phyloP scores from a whole-genome alignment of 169 alveolate genomes.

The Miamiensis avidus region DNA sequence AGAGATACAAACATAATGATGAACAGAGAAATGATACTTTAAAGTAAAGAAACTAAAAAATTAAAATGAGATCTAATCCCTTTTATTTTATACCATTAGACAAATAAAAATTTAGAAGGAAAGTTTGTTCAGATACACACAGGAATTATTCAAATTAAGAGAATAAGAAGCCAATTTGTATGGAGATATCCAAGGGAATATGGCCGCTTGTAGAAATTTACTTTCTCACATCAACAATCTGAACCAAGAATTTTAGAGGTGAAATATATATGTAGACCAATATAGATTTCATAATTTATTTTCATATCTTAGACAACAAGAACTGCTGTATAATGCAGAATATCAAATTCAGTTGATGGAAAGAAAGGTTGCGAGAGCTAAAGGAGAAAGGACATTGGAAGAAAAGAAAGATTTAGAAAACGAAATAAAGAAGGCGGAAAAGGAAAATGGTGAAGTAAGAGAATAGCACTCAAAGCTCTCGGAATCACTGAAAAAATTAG shows the following conservation, averaged over 20 bases:
- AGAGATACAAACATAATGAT: conserved; percentile 53
- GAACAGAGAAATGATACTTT: conserved; percentile 52
- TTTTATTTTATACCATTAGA: conserved; percentile 39
- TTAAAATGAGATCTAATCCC: conserved; percentile 34
- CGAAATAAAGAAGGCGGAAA: conserved; percentile 70
- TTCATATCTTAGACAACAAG: conserved; percentile 73
- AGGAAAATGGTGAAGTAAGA: conserved; percentile 75
- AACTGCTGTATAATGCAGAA: conserved; percentile 90
- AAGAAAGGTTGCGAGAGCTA: conserved; percentile 90
- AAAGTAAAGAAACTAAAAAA: conserved; percentile 36
- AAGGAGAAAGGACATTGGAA: conserved; percentile 90
- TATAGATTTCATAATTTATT: too few relatives aligned
- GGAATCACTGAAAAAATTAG: conserved; percentile 71
- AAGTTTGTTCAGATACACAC: conserved; percentile 78
- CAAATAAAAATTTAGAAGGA: conserved; percentile 83
- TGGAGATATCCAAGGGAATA: conserved; percentile 90
- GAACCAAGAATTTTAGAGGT: conserved; percentile 85
- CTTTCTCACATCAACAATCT: conserved; percentile 88
- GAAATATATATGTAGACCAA: neutral
- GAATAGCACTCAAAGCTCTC: conserved; percentile 64
- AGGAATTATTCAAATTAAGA: conserved; percentile 83
- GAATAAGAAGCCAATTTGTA: conserved; percentile 86
- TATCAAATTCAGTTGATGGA: conserved; percentile 92
- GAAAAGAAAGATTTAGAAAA: conserved; percentile 82
- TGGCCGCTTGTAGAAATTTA: conserved; percentile 84